phyloP scores from a whole-genome alignment of 2,329 filamentous ascomycete species.

The Diaporthe helianthi region DNA sequence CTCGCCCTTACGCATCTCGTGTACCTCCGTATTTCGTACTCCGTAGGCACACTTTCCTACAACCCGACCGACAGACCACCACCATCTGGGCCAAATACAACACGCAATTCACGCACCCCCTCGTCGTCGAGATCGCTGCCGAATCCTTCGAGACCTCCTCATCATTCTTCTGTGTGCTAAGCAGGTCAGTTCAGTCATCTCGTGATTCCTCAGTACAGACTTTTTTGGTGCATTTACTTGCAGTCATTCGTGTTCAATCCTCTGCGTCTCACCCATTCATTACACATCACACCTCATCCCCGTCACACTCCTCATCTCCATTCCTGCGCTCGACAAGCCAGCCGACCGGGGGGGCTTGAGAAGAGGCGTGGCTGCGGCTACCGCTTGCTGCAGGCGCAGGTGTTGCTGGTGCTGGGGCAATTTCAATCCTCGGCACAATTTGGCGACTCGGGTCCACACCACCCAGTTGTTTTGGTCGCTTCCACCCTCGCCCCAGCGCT shows the following conservation, averaged over 20 bases:
- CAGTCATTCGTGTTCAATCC: background rate
- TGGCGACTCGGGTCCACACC: slow-evolving; percentile 32
- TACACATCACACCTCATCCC: background rate
- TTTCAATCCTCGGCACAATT: slow-evolving; percentile 35
- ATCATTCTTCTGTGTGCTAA: slow-evolving; percentile 2
- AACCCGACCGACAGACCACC: too few species aligned
- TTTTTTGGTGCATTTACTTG: background rate
- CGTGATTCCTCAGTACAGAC: background rate
- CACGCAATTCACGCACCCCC: background rate
- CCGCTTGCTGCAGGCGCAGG: slow-evolving; percentile 5
- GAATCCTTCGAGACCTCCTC: background rate
- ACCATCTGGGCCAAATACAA: background rate
- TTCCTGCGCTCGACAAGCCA: slow-evolving; percentile 19
- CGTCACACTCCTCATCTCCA: slow-evolving; percentile 10
- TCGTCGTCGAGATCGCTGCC: background rate
- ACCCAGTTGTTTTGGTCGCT: slow-evolving; percentile 33
- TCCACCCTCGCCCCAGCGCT: slow-evolving; percentile 20
- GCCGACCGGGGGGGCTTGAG: background rate
- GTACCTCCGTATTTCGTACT: too few species aligned
- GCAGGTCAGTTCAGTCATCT: slow-evolving; percentile 27
- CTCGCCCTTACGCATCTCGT: slow-evolving; percentile 10
- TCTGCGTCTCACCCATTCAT: background rate
- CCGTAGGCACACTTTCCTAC: slow-evolving; percentile 3
- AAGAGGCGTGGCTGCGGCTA: slow-evolving; percentile 27
- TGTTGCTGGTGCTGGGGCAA: slow-evolving; percentile 27